A percentile compares a stretch with the other conserved stretches of the same genome.
These are phyloP conservation scores for Leavenworthia alabamica DNA, from an alignment of 345 rosid genomes.

Conservation along the genomic window DNA sequence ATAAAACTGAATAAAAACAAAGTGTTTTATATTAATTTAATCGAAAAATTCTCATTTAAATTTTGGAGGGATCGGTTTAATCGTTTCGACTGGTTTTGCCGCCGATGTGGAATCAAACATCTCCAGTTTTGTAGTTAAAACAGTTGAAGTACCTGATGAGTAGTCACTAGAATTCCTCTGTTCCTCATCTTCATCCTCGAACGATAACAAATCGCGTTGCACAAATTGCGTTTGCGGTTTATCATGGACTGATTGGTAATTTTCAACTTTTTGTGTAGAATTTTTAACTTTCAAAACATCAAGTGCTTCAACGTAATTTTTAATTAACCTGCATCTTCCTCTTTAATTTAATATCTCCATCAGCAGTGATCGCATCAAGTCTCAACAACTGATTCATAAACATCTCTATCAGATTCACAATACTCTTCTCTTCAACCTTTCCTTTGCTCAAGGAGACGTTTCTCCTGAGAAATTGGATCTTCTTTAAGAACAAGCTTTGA, in stretches of 20 bases:
- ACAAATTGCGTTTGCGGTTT: constrained; percentile 27
- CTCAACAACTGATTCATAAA: constrained; percentile 89
- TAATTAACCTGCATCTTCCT: constrained; percentile 95
- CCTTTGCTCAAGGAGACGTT: constrained; percentile 66
- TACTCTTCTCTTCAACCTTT: constrained; percentile 66
- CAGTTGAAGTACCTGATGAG: constrained; percentile 39
- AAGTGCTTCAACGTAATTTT: constrained; percentile 79
- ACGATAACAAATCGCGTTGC: constrained; percentile 30
- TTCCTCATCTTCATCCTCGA: constrained; percentile 30
- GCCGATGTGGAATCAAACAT: constrained; percentile 57
- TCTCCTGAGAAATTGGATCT: constrained; percentile 89
- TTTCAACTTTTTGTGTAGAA: constrained; percentile 38
- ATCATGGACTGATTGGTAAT: constrained; percentile 34
- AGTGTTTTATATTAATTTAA: too few relatives aligned
- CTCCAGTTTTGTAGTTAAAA: constrained; percentile 71
- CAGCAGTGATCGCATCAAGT: constrained; percentile 74
- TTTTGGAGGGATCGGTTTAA: constrained; percentile 51
- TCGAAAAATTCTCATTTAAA: constrained; percentile 90
- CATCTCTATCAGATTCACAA: constrained; percentile 63
- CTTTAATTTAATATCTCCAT: constrained; percentile 87
- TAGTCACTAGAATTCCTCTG: constrained; percentile 34
- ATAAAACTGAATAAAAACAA: too few relatives aligned
- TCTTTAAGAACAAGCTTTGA: constrained; percentile 77
- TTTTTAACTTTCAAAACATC: constrained; percentile 77
- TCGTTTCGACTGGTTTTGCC: constrained; percentile 24